These are phyloP conservation scores for Sclerotinia spermophila DNA, from an alignment of 2,329 filamentous ascomycete genomes.

Conservation along the genomic window DNA sequence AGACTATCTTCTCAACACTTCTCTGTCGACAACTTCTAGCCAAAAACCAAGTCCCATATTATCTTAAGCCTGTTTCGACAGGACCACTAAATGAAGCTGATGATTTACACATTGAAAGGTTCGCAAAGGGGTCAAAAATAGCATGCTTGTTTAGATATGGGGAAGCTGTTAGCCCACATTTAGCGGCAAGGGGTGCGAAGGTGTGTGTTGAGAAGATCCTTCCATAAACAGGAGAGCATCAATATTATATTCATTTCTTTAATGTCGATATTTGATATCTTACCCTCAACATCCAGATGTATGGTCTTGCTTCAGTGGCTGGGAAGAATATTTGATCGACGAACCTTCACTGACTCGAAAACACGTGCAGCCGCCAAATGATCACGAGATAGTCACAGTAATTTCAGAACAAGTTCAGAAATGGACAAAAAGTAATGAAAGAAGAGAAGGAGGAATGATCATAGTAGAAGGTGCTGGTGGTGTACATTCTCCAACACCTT, in stretches of 20 bases:
- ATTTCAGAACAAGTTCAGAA: constrained; percentile 12
- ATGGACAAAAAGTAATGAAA: constrained; percentile 14
- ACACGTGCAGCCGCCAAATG: constrained; percentile 11
- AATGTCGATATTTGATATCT: background rate
- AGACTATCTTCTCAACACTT: constrained; percentile 19
- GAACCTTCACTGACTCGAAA: constrained; percentile 40
- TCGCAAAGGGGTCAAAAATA: constrained; percentile 52
- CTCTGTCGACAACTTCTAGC: constrained; percentile 12
- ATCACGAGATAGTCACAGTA: constrained; percentile 16
- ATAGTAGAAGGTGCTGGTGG: constrained; percentile 81
- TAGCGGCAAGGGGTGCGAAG: constrained; percentile 51
- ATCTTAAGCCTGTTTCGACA: constrained; percentile 79
- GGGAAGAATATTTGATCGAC: background rate
- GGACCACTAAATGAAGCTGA: constrained; percentile 68
- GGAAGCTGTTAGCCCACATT: constrained; percentile 72
- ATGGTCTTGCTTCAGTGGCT: background rate
- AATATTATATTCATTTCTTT: background rate
- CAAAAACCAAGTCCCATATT: constrained; percentile 38
- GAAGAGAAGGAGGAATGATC: constrained; percentile 49
- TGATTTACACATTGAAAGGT: constrained; percentile 57
- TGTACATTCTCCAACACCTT: constrained; percentile 74
- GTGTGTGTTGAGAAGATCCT: background rate
- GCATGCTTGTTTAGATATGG: constrained; percentile 68
- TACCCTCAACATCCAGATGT: background rate
- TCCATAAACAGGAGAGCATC: background rate